Evolutionary conservation across 352 stramenopile species (phyloP), one percentile per base, ranked within the genome.

Genomic region (Pythium aristosporum): DNA sequence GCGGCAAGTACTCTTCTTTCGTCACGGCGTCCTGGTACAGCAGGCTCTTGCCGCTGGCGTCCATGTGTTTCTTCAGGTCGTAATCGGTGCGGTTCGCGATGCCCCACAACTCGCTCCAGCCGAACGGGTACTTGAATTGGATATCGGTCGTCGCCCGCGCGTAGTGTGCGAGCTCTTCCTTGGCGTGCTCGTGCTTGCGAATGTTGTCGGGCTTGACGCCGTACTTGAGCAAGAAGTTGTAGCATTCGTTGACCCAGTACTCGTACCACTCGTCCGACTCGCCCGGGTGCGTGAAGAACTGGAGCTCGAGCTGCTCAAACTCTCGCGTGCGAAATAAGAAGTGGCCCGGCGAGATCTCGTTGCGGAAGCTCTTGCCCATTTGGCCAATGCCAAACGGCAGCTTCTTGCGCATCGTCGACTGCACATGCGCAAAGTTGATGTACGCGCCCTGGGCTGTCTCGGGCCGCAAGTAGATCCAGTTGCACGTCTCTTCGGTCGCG

Each of bases 401-500:
- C 39, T 98, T 98, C 71, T 90, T 87, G 36, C 96, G 80, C 69
- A 92, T 92, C 6, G 91, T 96, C 47, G 75, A 88, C 61, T 97
- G 81, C 28, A 98, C 92, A 67, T 98, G 97, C 60, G 96, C 93
- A 72, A 98, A 99, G 73, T 99, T 98, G 67, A 98, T 97, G 80
- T 99, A 99, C 52, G 98, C 98, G 20, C 96, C 96, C 63, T 99
- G 97, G 10, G 97, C 97, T 12, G 97, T 99, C 86, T 99, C 97
- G 0, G 97, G 97, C 15, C 97, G 86, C 44, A 99, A 72, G 73
- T 98, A 99, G 16, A 98, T 96, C 82, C 85, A 91, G 21, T 91
- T 80, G 58, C 80, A 87, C 21, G 85, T 92, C 67, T 93, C 80
- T 43, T 90, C 79, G 7, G 96, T 94, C 8, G 97, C 94, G 30